phyloP scores from a whole-genome alignment of 2,329 filamentous ascomycete genomes.

The Ambrosiella cleistominuta region DNA sequence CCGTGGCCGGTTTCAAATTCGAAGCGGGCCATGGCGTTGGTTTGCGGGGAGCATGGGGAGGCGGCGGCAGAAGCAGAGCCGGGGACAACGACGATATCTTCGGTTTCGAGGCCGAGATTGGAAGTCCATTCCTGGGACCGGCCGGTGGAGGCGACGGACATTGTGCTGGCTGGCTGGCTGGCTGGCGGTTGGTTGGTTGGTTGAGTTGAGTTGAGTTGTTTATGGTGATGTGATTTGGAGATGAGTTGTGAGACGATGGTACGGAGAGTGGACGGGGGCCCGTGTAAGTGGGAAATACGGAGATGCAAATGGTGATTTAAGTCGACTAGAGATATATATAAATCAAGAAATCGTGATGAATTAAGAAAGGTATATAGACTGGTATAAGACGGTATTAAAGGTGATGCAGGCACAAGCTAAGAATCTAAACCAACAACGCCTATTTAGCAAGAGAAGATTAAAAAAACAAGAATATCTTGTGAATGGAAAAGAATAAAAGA shows the following conservation, averaged over 20 bases:
- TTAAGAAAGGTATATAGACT: too few relatives aligned
- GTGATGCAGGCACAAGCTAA: neutral
- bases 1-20: conserved; percentile 59
- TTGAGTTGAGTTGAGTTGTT: neutral
- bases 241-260: neutral
- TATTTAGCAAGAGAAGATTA: neutral
- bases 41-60: conserved; percentile 9
- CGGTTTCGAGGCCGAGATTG: conserved; percentile 4
- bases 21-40: conserved; percentile 39
- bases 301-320: too few relatives aligned
- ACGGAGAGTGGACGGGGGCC: too few relatives aligned
- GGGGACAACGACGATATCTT: conserved; percentile 7
- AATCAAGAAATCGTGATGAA: too few relatives aligned
- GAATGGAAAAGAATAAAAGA: conserved; percentile 1
- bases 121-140: conserved; percentile 5
- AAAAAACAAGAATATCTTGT: neutral
- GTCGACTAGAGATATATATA: too few relatives aligned
- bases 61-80: neutral
- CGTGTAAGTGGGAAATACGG: too few relatives aligned
- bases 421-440: neutral
- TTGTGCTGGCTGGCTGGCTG: neutral
- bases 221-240: neutral
- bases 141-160: neutral
- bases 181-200: neutral
- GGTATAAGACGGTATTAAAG: neutral